Percentiles rank a stretch among this genome's conserved stretches.
Evolutionary conservation across 768 basidiomycete species (phyloP).

Genomic region (Lactarius akahatsu): DNA sequence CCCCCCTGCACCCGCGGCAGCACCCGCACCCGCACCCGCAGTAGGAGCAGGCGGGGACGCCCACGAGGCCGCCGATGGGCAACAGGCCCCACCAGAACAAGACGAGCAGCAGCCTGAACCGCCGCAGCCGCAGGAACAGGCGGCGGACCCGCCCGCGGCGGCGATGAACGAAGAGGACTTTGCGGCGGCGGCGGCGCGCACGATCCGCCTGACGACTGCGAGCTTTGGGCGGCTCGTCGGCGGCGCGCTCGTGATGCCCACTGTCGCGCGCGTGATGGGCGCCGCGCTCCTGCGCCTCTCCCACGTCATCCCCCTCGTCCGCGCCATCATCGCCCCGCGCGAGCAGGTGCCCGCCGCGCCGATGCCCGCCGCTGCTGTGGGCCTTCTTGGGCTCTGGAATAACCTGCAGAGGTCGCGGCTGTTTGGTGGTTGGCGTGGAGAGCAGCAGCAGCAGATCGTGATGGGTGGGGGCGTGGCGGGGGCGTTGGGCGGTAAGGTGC

Average conservation of each 20-base stretch:
- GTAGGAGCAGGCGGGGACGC: neutral
- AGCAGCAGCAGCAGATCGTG: neutral
- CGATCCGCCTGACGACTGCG: conserved; percentile 55
- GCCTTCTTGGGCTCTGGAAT: conserved; percentile 7
- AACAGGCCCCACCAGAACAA: neutral
- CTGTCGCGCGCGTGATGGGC: conserved; percentile 67
- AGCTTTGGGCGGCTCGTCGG: conserved; percentile 66
- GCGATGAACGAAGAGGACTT: conserved; percentile 30
- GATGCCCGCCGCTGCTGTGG: neutral
- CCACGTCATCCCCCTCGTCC: conserved; percentile 39
- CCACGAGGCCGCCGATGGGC: neutral
- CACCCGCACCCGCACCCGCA: neutral
- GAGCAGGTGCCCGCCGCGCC: neutral
- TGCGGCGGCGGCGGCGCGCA: conserved; percentile 56
- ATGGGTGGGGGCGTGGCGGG: neutral
- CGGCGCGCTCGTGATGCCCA: conserved; percentile 67
- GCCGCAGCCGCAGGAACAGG: neutral
- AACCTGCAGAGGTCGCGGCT: neutral
- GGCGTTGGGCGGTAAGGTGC: conserved; percentile 30
- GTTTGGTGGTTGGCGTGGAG: neutral
- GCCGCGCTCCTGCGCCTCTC: conserved; percentile 55
- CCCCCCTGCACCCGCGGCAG: neutral
- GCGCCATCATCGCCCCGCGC: conserved; percentile 35
- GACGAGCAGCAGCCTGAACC: neutral
- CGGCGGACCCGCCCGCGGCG: conserved; percentile 13